Percentiles rank a stretch among this genome's conserved stretches.
These are phyloP conservation scores for Tolypocladium endophyticum DNA, from an alignment of 2,329 filamentous ascomycete genomes.

Conservation along the genomic window DNA sequence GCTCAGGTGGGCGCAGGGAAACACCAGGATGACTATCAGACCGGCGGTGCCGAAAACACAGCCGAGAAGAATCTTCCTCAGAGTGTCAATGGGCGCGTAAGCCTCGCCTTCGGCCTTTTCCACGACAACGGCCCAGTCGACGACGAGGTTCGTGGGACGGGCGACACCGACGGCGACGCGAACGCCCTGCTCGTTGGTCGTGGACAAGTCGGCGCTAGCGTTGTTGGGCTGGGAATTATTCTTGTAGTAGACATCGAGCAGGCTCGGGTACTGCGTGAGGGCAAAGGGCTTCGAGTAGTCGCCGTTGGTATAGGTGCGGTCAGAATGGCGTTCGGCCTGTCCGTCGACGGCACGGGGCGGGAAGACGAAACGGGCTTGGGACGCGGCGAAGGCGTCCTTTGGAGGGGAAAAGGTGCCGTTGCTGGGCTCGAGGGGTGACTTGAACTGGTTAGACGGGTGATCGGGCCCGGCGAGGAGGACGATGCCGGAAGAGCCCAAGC, in stretches of 20 bases:
- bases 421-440: conserved; percentile 29
- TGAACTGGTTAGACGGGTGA: conserved; percentile 55
- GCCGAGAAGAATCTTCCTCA: conserved; percentile 71
- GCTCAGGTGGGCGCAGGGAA: conserved; percentile 73
- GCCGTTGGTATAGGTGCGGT: conserved; percentile 21
- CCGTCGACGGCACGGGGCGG: conserved; percentile 34
- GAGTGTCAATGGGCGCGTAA: conserved; percentile 59
- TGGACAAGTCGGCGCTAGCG: conserved; percentile 57
- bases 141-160: conserved; percentile 53
- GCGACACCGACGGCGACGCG: conserved; percentile 74
- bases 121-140: conserved; percentile 74
- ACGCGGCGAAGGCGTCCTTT: conserved; percentile 26
- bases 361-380: conserved; percentile 48
- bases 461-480: conserved; percentile 62
- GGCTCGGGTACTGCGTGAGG: conserved; percentile 51
- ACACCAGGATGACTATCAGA: conserved; percentile 57
- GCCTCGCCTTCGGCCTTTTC: conserved; percentile 69
- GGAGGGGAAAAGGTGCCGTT: conserved; percentile 33
- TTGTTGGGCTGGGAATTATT: conserved; percentile 45
- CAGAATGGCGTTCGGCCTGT: conserved; percentile 35
- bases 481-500: conserved; percentile 58
- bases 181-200: conserved; percentile 60
- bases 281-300: conserved; percentile 41
- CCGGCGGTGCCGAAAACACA: conserved; percentile 79
- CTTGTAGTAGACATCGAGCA: conserved; percentile 46